Conservation (phyloP, 176 grass and related monocot species). For the bread wheat (Triticum aestivum) region DNA sequence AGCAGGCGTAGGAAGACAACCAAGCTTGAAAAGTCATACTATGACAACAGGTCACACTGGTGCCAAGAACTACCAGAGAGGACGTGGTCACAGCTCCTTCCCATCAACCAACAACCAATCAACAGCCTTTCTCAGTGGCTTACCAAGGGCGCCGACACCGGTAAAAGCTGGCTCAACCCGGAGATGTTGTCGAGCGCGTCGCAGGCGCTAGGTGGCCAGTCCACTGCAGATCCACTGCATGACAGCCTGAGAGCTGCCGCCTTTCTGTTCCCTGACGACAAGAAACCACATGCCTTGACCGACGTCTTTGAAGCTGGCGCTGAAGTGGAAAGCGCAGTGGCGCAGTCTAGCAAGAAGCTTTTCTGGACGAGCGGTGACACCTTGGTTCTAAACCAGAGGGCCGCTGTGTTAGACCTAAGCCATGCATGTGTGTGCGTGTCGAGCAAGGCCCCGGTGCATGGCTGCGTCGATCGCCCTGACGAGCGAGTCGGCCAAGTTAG, state of each 20-base stretch:
- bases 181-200: constrained; percentile 30
- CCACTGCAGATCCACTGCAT: background rate
- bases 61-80: constrained; percentile 26
- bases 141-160: constrained; percentile 21
- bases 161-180: constrained; percentile 5
- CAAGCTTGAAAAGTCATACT: constrained; percentile 14
- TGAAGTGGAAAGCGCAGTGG: no score
- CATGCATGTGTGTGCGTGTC: no score
- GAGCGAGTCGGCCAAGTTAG: no score
- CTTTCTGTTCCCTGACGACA: no score
- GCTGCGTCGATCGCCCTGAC: no score
- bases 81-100: constrained; percentile 9
- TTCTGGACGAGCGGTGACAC: no score
- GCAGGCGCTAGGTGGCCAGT: background rate
- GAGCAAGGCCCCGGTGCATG: no score
- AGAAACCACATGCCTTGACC: no score
- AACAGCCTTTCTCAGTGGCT: constrained; percentile 69
- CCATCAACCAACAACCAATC: constrained; percentile 25
- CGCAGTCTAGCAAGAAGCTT: no score
- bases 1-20: constrained; percentile 30
- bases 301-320: no score
- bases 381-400: no score
- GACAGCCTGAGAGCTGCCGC: background rate
- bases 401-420: no score
- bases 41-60: background rate